phyloP scores from a whole-genome alignment of 129 eudicot genomes.

The Arctium lappa region DNA sequence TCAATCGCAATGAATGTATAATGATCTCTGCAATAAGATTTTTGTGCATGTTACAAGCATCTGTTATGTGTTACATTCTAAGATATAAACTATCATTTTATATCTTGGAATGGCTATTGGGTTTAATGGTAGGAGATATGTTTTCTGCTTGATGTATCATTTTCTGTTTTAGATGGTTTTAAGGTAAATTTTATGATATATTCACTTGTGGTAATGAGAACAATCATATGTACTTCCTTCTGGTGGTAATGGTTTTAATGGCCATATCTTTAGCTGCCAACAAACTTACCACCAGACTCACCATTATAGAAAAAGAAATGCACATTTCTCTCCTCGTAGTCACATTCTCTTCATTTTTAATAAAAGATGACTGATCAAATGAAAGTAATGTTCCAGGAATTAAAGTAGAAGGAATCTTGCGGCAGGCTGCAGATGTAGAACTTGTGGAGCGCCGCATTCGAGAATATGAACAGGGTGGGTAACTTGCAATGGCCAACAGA shows the following conservation, averaged over 20 bases:
- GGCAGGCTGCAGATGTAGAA: conserved; percentile 99
- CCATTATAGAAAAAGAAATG: background rate
- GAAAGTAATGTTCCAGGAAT: conserved; percentile 53
- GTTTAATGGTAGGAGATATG: background rate
- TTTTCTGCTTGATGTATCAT: conserved; percentile 6
- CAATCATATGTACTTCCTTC: background rate
- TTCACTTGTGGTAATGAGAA: background rate
- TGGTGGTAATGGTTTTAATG: background rate
- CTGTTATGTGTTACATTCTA: background rate
- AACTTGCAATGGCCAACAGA: background rate
- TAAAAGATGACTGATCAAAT: conserved; percentile 12
- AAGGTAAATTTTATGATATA: background rate
- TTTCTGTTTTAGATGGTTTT: background rate
- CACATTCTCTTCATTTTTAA: background rate
- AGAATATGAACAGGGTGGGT: conserved; percentile 90
- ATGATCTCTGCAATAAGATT: background rate
- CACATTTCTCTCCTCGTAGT: background rate
- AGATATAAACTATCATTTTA: background rate
- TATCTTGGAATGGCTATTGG: background rate
- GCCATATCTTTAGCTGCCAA: background rate
- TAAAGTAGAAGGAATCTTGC: conserved; percentile 88
- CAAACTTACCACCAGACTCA: background rate
- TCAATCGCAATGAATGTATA: background rate
- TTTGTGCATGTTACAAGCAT: background rate
- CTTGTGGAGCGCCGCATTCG: conserved; percentile 79